Percentiles rank a stretch among this genome's conserved stretches.
Conservation (phyloP, 2,329 filamentous ascomycete genomes). For the Tolypocladium pustulatum region DNA sequence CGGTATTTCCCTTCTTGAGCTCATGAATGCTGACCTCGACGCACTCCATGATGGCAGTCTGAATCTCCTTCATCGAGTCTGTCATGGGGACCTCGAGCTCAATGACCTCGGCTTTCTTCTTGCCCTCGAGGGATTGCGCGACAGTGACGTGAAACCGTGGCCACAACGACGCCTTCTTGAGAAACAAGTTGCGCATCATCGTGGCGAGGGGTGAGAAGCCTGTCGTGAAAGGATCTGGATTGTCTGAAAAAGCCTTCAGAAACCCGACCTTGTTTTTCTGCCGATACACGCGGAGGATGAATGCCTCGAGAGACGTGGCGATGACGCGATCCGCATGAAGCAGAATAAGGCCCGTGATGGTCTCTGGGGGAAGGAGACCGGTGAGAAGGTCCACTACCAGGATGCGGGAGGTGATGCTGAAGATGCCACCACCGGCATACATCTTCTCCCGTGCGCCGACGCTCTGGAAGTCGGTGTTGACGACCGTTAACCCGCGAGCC, state of each 20-base stretch:
- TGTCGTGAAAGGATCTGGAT: constrained; percentile 78
- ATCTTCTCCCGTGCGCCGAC: constrained; percentile 83
- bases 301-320: constrained; percentile 84
- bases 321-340: constrained; percentile 81
- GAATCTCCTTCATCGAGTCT: constrained; percentile 83
- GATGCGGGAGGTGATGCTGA: constrained; percentile 93
- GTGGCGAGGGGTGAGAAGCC: constrained; percentile 81
- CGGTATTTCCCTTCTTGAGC: constrained; percentile 80
- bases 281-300: constrained; percentile 86
- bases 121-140: constrained; percentile 79
- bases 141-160: constrained; percentile 89
- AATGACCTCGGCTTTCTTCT: constrained; percentile 91
- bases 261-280: constrained; percentile 93
- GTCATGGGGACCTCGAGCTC: constrained; percentile 96
- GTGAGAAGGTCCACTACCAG: constrained; percentile 88
- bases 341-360: constrained; percentile 76
- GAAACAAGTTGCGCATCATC: constrained; percentile 83
- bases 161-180: constrained; percentile 82
- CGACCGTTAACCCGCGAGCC: constrained; percentile 75
- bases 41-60: constrained; percentile 90
- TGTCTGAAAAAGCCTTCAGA: constrained; percentile 91
- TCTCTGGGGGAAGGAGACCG: constrained; percentile 68
- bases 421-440: constrained; percentile 80
- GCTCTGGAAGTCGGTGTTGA: constrained; percentile 90
- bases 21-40: constrained; percentile 92